Evolutionary conservation across 345 rosid species (phyloP), one percentile per base, ranked within the genome.

Genomic region (Cochlearia excelsa): DNA sequence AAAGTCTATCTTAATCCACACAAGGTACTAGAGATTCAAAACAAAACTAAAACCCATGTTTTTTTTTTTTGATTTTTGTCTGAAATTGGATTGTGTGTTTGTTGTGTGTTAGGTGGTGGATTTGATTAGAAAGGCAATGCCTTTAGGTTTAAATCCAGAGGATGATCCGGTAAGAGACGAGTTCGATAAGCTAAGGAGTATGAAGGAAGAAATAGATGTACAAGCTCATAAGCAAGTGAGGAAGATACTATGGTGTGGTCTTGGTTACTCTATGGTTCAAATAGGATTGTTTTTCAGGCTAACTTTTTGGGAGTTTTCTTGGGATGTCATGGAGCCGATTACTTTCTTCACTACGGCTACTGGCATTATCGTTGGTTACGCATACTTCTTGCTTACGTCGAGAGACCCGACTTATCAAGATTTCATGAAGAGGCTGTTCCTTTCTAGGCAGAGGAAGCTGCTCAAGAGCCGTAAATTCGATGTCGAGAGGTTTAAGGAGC

Each of bases 361-460:
- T 2, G 82, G 97, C 61, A 57, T 89, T 35, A 75, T 89, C 27
- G 57, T 89, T 3, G 97, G 97, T 62, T 89, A 86, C 56, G 95
- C 86, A 45, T 89, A 89, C 71, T 89, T 89, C 77, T 66, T 89
- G 67, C 51, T 82, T 59, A 89, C 97, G 42, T 68, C 97, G 3
- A 84, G 95, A 78, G 97, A 89, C 57, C 97, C 97, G n/a, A 78
- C 94, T 2, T 93, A 93, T 66, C 94, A 88, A 70, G 97, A 93
- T 84, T 72, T 93, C 45, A 76, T 85, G 97, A 89, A 93, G 79
- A 85, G 97, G 69, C 71, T 93, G 26, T 93, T 89, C 56, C 84
- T 89, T 28, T 80, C 84, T 1, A 87, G 97, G 78, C 99, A 93
- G 75, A 82, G 83, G 69, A 87, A 82, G 64, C 59, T 93, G 73